phyloP scores from a whole-genome alignment of 2,329 filamentous ascomycete genomes.

The Neofusicoccum sp. region DNA sequence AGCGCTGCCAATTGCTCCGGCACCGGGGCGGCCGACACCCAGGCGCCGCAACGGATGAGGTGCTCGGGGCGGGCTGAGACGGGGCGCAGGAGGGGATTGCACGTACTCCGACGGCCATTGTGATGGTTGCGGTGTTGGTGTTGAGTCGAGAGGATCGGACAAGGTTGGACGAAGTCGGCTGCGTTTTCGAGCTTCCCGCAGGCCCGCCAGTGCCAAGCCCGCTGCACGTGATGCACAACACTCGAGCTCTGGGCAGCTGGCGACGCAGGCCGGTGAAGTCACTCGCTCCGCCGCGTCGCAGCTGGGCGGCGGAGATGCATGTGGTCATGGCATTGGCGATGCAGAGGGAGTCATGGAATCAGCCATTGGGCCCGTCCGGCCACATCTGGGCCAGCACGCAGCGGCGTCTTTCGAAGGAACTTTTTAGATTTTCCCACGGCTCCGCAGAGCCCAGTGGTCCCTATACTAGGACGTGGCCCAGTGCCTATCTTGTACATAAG shows the following conservation, averaged over 20 bases:
- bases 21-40: constrained; percentile 20
- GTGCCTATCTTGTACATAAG: constrained; percentile 17
- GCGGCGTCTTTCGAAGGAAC: constrained; percentile 12
- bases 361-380: background rate
- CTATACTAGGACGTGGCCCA: constrained; percentile 8
- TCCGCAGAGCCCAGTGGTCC: constrained; percentile 14
- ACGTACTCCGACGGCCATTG: constrained; percentile 46
- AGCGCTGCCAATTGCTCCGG: constrained; percentile 23
- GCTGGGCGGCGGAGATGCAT: background rate
- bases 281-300: background rate
- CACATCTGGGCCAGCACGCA: background rate
- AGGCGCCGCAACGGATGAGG: constrained; percentile 28
- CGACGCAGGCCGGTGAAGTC: background rate
- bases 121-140: constrained; percentile 39
- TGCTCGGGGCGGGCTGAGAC: background rate
- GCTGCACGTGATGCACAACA: constrained; percentile 7
- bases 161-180: constrained; percentile 35
- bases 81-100: constrained; percentile 21
- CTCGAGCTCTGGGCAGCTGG: background rate
- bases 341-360: background rate
- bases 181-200: constrained; percentile 18
- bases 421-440: constrained; percentile 18
- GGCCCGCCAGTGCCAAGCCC: constrained; percentile 2
- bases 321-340: background rate
- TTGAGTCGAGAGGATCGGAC: constrained; percentile 43